Evolutionary conservation across 768 basidiomycete genomes (phyloP), one percentile per base, ranked within the genome.

Genomic region (Termitomyces bulborhizus): DNA sequence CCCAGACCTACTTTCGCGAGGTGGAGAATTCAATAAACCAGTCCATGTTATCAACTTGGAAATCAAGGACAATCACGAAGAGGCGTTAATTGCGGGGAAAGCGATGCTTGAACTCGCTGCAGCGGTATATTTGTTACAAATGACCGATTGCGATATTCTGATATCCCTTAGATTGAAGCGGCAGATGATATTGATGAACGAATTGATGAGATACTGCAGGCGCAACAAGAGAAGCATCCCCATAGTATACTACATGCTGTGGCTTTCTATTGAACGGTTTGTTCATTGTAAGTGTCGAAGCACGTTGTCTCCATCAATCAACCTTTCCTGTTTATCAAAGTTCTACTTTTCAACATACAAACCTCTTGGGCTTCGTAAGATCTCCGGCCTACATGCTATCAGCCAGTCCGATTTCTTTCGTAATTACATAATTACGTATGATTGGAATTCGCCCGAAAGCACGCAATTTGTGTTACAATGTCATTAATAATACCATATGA

Each of bases 31-130:
- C 65, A 98, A 93, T 73, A 86, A 86, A 57, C 90, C 95, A 1
- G 93, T 98, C 16, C 97, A 99, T 69, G 70, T 99, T 42, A 91
- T 99, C 65, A 99, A 99, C 70, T 83, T 98, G 57, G 97, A 99
- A 67, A 98, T 98, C 71, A 97, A 91, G 74, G 97, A 99, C 71
- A 98, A 97, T 66, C 95, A 98, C 63, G 97, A 98, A 77, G 97
- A 99, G 71, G 97, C 97, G 0, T 76, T 89, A 46, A 93, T 98
- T 60, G 97, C 97, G 26, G 96, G 97, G 16, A 91, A 86, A 69
- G 94, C 96, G 2, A 94, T 98, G 67, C 75, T 98, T 29, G 95
- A 96, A 64, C 75, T 99, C 21, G 93, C 93, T 7, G 76, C 83
- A 46, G 88, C 94, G 53, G 96, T 97, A 65, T 73, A 92, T 78